Conservation (phyloP, 176 grass and related monocot species). For the Metroxylon sagu region DNA sequence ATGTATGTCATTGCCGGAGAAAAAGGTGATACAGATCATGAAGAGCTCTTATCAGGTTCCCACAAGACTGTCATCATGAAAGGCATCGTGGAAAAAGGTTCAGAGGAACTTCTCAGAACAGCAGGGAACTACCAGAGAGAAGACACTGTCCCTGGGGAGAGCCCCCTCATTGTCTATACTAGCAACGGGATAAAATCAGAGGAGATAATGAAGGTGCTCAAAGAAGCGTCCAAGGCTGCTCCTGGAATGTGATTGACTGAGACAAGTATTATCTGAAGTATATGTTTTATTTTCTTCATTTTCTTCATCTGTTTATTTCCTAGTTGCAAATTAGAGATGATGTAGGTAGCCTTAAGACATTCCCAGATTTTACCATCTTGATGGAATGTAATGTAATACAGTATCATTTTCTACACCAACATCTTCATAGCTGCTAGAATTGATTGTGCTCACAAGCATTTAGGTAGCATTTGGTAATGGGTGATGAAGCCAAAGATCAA, state of each 20-base stretch:
- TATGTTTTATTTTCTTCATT: too few relatives aligned
- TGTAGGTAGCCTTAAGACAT: too few relatives aligned
- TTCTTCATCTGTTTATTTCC: too few relatives aligned
- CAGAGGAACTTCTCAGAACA: slow-evolving; percentile 10
- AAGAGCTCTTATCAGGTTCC: slow-evolving; percentile 7
- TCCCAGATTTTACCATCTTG: too few relatives aligned
- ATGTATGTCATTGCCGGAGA: slow-evolving; percentile 12
- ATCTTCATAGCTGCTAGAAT: too few relatives aligned
- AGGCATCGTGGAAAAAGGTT: background rate
- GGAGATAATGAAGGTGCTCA: slow-evolving; percentile 3
- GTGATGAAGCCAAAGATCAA: too few relatives aligned
- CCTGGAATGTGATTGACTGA: slow-evolving; percentile 2
- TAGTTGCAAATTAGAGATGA: too few relatives aligned
- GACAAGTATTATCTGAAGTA: background rate
- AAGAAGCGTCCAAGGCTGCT: slow-evolving; percentile 8
- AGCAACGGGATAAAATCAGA: background rate
- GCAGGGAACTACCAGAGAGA: slow-evolving; percentile 18
- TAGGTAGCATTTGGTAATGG: too few relatives aligned
- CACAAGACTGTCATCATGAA: slow-evolving; percentile 2
- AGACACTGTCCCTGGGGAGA: slow-evolving; percentile 15
- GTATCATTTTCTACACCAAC: too few relatives aligned
- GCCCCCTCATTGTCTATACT: slow-evolving; percentile 9
- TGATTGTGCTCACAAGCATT: too few relatives aligned
- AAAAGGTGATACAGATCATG: slow-evolving; percentile 10
- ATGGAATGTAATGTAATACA: too few relatives aligned